Evolutionary conservation across 148 eudicot species (phyloP), one percentile per base, ranked within the genome.

Genomic region (Euryodendron excelsum): DNA sequence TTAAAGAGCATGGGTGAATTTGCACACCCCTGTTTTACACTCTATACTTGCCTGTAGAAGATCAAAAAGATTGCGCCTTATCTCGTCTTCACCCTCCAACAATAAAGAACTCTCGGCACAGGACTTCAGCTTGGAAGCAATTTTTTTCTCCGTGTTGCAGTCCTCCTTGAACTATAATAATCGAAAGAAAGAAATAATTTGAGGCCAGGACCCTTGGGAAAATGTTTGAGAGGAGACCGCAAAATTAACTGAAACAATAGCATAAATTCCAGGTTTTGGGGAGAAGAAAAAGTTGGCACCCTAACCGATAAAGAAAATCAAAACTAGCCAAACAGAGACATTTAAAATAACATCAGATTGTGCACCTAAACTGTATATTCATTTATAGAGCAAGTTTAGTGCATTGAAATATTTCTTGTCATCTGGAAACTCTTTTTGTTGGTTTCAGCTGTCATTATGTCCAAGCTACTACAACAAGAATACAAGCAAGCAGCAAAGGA

Each of bases 101-200:
- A 89, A 77, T 72, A 90, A 77, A 45, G 90, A 89, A 72, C 80
- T 90, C 83, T 90, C 93, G 55, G 79, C 67, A 85, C 85, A 84
- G 39, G 88, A 86, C 87, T 91, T 90, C 83, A 96, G 89, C 87
- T 89, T 91, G 64, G 93, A 77, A 79, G 87, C 94, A 61, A 91
- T 91, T 84, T 96, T 93, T 82, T 89, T 96, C 86, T 96, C 98
- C 0, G 99, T 93, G 82, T 93, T 91, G 88, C 97, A 91, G 58
- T 96, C 99, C 73, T 91, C 94, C 89, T 88, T 91, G 80, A 93
- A 96, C 99, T 96, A 88, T 70, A 82, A 80, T 27, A 5, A 77
- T 30, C 36, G 71, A 77, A 73, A 27, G 50, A 77, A 53, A 18
- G 55, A 67, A 17, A 21, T 69, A 70, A 66, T 18, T 28, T 21